Base-by-base conservation (phyloP, 2,329 filamentous ascomycete genomes). In the Colletotrichum falcatum region DNA sequence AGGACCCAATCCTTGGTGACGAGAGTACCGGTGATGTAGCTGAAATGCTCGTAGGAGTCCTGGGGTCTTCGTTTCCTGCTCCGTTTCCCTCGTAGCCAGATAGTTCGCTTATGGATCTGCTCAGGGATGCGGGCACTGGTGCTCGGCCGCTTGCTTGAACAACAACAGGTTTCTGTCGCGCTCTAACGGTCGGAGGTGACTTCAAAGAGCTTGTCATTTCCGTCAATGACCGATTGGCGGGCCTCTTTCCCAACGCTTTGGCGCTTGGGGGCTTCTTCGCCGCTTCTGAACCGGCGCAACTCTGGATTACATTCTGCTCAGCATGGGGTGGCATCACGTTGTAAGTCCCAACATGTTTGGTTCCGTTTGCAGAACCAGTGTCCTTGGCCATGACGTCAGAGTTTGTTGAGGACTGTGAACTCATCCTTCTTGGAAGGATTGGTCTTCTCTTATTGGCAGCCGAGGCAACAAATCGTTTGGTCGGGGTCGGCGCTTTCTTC, bases 181-280 rank as follows among this genome's bases (percentile, higher is more conserved):
- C 54, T 42, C 61, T 65, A 35, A 55, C 51, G 20, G 58, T 56
- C 18, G 59, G 65, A 23, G 69, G 55, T 4, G 60, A 60, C 30
- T 55, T 69, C 48, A 71, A 20, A 35, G 33, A 61, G 11, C 51
- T 70, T 4, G 54, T 18, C 16, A 59, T 48, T 37, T 70, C 65
- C 14, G 56, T 28, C 20, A 51, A 30, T 4, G 65, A 18, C 46
- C 61, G 60, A 11, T 44, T 73, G 6, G 74, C 80, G 12, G 84
- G 84, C 58, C 81, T 83, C 72, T 88, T 88, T 3, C 85, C 86
- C 14, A 82, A 80, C 28, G 84, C 82, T 74, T 87, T 88, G 20
- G 81, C 79, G 72, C 83, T 86, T 2, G 66, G 71, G 20, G 61
- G 64, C 9, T 64, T 55, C 18, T 65, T 49, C 23, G 48, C 49